A percentile compares a stretch with the other conserved stretches of the same genome.
Evolutionary conservation across 306 rosid genomes (phyloP).

Genomic region (Ochetophila trinervis): DNA sequence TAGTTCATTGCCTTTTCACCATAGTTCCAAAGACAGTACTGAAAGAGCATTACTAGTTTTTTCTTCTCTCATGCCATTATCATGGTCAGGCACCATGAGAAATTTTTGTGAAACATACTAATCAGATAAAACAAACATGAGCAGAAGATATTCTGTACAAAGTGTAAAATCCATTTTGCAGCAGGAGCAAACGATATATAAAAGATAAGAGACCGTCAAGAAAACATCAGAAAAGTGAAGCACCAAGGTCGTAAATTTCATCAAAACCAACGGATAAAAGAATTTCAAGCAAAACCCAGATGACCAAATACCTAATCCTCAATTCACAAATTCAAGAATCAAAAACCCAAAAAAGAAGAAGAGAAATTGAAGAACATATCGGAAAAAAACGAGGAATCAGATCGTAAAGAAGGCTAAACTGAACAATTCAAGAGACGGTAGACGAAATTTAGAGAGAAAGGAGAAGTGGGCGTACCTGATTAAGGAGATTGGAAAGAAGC

Average conservation of each 20-base stretch:
- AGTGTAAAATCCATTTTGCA: neutral
- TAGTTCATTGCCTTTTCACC: too few species aligned
- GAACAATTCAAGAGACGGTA: neutral
- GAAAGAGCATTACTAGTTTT: too few species aligned
- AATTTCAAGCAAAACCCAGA: slow-evolving; percentile 5
- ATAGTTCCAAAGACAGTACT: too few species aligned
- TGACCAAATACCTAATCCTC: neutral
- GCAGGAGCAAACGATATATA: neutral
- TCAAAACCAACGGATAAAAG: neutral
- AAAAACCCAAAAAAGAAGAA: neutral
- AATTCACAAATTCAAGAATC: neutral
- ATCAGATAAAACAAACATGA: too few species aligned
- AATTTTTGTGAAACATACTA: too few species aligned
- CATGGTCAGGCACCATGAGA: too few species aligned
- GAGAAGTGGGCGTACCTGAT: slow-evolving; percentile 43
- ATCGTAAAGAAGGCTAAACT: neutral
- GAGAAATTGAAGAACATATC: neutral
- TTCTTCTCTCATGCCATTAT: too few species aligned
- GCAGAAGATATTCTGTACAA: too few species aligned
- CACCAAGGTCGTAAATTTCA: slow-evolving; percentile 17
- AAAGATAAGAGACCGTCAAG: neutral
- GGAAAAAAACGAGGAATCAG: neutral
- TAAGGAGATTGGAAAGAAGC: slow-evolving; percentile 76
- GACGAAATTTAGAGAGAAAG: neutral
- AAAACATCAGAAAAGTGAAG: neutral